Evolutionary conservation across 305 asterid genomes (phyloP).

Genomic region (Euphrasia arctica): DNA sequence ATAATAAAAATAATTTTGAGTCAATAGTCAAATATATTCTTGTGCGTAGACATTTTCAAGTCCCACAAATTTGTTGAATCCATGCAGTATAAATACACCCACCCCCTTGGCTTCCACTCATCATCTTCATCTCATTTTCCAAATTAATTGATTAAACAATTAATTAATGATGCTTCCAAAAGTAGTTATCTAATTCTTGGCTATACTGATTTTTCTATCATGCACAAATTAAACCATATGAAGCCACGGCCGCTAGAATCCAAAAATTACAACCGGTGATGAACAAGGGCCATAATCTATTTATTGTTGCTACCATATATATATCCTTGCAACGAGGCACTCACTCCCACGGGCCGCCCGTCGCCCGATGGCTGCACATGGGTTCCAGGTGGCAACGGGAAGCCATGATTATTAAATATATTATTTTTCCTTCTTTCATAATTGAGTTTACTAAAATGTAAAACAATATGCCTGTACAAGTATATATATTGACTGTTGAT

Average conservation of each 20-base stretch:
- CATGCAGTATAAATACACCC: conserved; percentile 28
- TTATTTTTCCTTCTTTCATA: too few species aligned
- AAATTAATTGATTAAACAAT: background rate
- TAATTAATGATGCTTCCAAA: conserved; percentile 22
- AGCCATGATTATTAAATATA: conserved; percentile 10
- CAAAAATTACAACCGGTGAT: conserved; percentile 29
- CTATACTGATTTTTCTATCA: conserved; percentile 18
- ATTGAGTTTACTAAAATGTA: too few species aligned
- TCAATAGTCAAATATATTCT: conserved; percentile 39
- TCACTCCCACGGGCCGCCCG: conserved; percentile 22
- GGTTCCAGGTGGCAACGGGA: conserved; percentile 31
- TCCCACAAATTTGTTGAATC: background rate
- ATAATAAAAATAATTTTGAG: background rate
- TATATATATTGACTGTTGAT: too few species aligned
- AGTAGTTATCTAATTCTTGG: background rate
- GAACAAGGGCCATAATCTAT: conserved; percentile 20
- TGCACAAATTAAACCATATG: conserved; percentile 19
- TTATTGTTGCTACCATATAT: conserved; percentile 28
- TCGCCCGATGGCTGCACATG: conserved; percentile 38
- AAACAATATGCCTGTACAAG: too few species aligned
- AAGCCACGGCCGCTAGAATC: conserved; percentile 31
- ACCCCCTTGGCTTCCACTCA: conserved; percentile 1
- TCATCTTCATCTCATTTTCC: background rate
- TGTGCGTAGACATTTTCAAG: conserved; percentile 25
- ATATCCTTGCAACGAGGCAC: conserved; percentile 21